phyloP scores from a whole-genome alignment of 1,139 yeast species.

The Kluyveromyces marxianus region DNA sequence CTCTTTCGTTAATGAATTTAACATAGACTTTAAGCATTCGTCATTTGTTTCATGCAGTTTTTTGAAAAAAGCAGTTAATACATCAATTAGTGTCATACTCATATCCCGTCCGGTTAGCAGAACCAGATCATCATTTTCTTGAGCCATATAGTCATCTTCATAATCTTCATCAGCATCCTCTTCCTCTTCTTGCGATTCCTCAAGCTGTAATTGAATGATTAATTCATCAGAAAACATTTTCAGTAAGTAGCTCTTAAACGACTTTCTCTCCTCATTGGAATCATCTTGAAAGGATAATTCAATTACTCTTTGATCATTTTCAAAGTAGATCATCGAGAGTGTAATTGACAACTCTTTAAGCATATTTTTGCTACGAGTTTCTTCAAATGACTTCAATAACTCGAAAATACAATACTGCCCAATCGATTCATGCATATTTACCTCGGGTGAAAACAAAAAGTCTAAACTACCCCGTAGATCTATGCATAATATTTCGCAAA shows the following conservation, averaged over 20 bases:
- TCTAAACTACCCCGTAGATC: conserved; percentile 57
- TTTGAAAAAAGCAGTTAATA: conserved; percentile 55
- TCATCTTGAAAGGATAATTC: background rate
- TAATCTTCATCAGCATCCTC: background rate
- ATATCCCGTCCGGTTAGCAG: conserved; percentile 11
- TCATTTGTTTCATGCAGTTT: conserved; percentile 49
- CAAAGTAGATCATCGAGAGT: conserved; percentile 52
- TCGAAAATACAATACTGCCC: conserved; percentile 50
- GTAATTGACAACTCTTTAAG: conserved; percentile 69
- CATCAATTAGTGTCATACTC: conserved; percentile 31
- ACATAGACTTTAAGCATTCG: background rate
- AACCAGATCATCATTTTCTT: conserved; percentile 31
- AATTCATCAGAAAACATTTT: conserved; percentile 66
- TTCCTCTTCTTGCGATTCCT: background rate
- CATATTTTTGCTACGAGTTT: conserved; percentile 68
- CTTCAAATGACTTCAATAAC: conserved; percentile 80
- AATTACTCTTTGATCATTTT: conserved; percentile 47
- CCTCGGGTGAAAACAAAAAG: conserved; percentile 43
- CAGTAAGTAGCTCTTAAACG: conserved; percentile 66
- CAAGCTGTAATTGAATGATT: conserved; percentile 40
- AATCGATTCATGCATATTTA: conserved; percentile 32
- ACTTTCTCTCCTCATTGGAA: conserved; percentile 44
- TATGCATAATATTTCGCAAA: conserved; percentile 60
- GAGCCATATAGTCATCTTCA: conserved; percentile 3
- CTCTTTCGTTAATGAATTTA: background rate